Conservation (phyloP, 805 yeast genomes). For the Kuraishia ogatae region DNA sequence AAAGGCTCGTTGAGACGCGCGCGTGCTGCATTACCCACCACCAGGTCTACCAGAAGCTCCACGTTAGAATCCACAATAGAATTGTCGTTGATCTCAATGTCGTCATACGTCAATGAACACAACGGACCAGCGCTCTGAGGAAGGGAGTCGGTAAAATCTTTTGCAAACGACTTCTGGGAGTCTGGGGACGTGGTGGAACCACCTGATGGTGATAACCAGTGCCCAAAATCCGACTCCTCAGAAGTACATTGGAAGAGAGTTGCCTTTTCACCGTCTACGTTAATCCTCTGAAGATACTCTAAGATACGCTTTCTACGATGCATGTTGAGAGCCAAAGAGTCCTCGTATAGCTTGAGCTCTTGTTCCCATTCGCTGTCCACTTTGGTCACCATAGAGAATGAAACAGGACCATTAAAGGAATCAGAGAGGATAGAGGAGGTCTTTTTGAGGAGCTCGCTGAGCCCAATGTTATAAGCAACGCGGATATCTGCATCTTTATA, state of each 20-base stretch:
- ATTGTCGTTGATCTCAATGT: not conserved
- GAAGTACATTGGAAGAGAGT: not conserved
- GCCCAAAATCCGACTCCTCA: not conserved
- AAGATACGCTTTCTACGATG: not conserved
- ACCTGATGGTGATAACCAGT: not conserved
- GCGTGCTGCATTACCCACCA: not conserved
- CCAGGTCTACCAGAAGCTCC: slow-evolving; percentile 1
- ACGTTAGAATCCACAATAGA: not conserved
- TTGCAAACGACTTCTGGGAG: not conserved
- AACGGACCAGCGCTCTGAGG: not conserved
- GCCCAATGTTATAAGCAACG: slow-evolving; percentile 1
- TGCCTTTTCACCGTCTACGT: not conserved
- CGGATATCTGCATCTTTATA: not conserved
- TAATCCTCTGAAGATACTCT: not conserved
- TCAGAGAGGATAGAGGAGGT: not conserved
- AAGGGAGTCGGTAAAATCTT: not conserved
- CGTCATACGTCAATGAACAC: not conserved
- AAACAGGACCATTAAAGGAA: not conserved
- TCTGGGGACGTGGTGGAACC: not conserved
- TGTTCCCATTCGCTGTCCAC: not conserved
- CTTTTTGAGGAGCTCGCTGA: not conserved
- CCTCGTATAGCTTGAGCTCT: not conserved
- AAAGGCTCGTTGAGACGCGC: not conserved
- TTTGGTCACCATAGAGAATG: not conserved
- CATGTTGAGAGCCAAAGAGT: not conserved